A percentile compares a stretch with the other conserved stretches of the same genome.
Conservation (phyloP, 345 rosid species). For the Isatis tinctoria region DNA sequence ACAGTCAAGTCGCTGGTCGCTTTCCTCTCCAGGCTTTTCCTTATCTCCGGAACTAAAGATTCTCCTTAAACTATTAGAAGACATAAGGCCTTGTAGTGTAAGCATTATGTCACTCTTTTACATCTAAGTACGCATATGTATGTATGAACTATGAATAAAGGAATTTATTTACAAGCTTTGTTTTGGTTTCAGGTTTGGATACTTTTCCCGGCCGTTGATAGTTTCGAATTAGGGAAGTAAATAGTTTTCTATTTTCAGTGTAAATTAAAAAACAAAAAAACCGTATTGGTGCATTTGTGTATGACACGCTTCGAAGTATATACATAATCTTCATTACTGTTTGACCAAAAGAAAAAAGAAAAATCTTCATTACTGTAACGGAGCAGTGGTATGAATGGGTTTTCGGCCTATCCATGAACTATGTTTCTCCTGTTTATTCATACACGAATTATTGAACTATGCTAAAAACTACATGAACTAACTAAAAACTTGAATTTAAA, state of each 20-base stretch:
- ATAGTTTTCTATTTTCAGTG: neutral
- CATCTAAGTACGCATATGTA: neutral
- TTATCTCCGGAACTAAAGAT: neutral
- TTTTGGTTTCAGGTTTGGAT: neutral
- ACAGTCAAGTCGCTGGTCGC: neutral
- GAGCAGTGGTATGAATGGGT: no score
- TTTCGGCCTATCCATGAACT: no score
- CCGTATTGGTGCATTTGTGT: neutral
- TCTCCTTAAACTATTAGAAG: neutral
- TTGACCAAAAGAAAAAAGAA: no score
- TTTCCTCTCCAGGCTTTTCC: neutral
- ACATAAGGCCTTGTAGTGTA: neutral
- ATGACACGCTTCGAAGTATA: neutral
- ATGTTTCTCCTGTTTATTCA: no score
- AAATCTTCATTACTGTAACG: no score
- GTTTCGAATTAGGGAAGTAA: neutral
- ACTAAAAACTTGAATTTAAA: no score
- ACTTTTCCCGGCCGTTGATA: neutral
- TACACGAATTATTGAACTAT: no score
- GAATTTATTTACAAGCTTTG: neutral
- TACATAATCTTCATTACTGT: neutral
- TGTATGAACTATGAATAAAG: neutral
- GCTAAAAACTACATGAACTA: no score
- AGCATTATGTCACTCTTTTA: neutral
- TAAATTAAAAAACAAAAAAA: neutral